phyloP scores from a whole-genome alignment of 768 basidiomycete genomes.

The Pluteus cervinus region DNA sequence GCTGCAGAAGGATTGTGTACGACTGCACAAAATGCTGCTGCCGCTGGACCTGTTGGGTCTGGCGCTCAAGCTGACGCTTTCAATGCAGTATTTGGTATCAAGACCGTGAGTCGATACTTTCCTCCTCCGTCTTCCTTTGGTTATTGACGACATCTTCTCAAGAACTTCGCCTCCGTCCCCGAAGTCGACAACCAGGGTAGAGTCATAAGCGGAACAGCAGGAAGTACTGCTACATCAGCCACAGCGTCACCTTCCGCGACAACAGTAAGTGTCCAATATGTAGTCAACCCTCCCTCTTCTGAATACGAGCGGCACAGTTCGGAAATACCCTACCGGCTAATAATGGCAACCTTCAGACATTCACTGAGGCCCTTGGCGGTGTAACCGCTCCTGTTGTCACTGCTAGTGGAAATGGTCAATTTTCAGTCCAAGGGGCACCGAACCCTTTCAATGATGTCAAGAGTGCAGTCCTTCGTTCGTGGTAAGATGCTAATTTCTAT shows the following conservation, averaged over 20 bases:
- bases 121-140: conserved; percentile 6
- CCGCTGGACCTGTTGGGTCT: conserved; percentile 31
- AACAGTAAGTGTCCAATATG: conserved; percentile 11
- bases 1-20: conserved; percentile 48
- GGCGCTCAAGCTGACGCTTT: conserved; percentile 55
- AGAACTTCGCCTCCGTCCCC: conserved; percentile 33
- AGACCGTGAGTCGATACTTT: conserved; percentile 22
- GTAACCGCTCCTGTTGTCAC: conserved; percentile 41
- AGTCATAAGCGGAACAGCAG: conserved; percentile 22
- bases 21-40: conserved; percentile 32
- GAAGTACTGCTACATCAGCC: too few species aligned
- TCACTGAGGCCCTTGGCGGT: conserved; percentile 42
- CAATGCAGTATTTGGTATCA: conserved; percentile 35
- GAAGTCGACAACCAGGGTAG: conserved; percentile 34
- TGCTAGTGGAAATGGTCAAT: conserved; percentile 31
- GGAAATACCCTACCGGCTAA: conserved; percentile 3
- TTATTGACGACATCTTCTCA: background rate
- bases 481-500: conserved; percentile 19
- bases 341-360: conserved; percentile 39
- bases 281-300: conserved; percentile 10
- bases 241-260: too few species aligned
- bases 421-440: conserved; percentile 44
- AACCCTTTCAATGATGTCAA: conserved; percentile 41
- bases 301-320: conserved; percentile 10
- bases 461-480: conserved; percentile 44